A percentile compares a stretch with the other conserved stretches of the same genome.
phyloP scores from a whole-genome alignment of 169 alveolate genomes.

The Plasmodium ovale region DNA sequence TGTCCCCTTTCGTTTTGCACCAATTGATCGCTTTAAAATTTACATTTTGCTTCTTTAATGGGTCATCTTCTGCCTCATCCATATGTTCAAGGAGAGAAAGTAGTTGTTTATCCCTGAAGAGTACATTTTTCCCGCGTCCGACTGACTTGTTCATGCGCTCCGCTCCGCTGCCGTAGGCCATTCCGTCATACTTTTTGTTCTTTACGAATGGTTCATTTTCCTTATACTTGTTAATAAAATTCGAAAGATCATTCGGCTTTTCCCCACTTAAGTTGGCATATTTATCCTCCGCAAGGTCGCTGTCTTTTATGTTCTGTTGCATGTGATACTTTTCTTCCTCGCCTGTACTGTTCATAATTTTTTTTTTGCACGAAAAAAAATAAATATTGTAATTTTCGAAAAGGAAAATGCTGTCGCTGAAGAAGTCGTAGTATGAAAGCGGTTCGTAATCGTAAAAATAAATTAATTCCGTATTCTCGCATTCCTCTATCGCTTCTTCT shows the following conservation, averaged over 20 bases:
- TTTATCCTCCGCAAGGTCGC: neutral
- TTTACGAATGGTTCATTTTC: slow-evolving; percentile 17
- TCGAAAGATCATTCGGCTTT: neutral
- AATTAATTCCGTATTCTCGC: neutral
- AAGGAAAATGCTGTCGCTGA: slow-evolving; percentile 31
- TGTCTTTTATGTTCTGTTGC: neutral
- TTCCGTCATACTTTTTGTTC: neutral
- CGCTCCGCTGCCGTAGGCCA: neutral
- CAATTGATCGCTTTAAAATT: slow-evolving; percentile 14
- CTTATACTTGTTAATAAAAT: slow-evolving; percentile 5
- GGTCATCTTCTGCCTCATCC: neutral
- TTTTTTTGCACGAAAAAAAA: slow-evolving; percentile 35
- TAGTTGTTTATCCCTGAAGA: neutral
- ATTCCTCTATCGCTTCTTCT: neutral
- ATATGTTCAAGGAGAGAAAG: slow-evolving; percentile 13
- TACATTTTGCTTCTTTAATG: slow-evolving; percentile 8
- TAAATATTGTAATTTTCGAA: slow-evolving; percentile 41
- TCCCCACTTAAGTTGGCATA: neutral
- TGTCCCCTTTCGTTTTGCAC: neutral
- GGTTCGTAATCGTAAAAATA: slow-evolving; percentile 30
- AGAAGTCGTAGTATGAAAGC: slow-evolving; percentile 20
- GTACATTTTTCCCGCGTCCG: neutral
- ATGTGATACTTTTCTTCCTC: neutral
- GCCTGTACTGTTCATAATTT: neutral
- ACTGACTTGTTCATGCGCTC: neutral